Percentiles rank a stretch among this genome's conserved stretches.
Evolutionary conservation across 192 early-diverging fungal genomes (phyloP).

Genomic region (Coemansia sp.): DNA sequence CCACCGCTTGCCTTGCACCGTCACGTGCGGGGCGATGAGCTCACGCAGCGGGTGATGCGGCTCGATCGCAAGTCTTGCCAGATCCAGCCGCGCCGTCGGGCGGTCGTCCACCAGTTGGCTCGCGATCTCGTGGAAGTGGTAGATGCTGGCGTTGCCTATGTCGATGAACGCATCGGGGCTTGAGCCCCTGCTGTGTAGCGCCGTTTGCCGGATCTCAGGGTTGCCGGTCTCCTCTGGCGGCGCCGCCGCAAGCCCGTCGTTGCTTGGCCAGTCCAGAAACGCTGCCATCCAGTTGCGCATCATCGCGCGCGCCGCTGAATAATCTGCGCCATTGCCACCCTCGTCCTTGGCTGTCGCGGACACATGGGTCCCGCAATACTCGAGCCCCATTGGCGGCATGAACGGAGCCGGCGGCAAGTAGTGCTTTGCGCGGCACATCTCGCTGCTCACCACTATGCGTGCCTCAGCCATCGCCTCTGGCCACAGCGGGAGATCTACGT

Average conservation of each 20-base stretch:
- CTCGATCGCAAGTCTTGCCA: slow-evolving; percentile 12
- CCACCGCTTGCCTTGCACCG: slow-evolving; percentile 16
- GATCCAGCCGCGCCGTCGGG: slow-evolving; percentile 14
- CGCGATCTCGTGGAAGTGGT: slow-evolving; percentile 34
- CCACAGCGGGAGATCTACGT: slow-evolving; percentile 44
- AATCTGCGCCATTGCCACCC: not conserved
- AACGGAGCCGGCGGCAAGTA: slow-evolving; percentile 34
- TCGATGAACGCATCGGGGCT: slow-evolving; percentile 35
- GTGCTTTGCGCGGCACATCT: slow-evolving; percentile 35
- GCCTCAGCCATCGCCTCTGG: slow-evolving; percentile 33
- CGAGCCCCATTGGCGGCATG: slow-evolving; percentile 32
- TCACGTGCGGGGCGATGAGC: slow-evolving; percentile 23
- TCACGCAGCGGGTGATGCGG: slow-evolving; percentile 16
- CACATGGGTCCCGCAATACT: slow-evolving; percentile 45
- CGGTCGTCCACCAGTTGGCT: slow-evolving; percentile 6
- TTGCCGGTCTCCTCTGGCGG: not conserved
- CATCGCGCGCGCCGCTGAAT: slow-evolving; percentile 10
- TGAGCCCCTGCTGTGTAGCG: not conserved
- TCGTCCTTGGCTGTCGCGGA: slow-evolving; percentile 21
- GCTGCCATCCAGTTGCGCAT: slow-evolving; percentile 49
- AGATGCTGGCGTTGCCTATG: slow-evolving; percentile 33
- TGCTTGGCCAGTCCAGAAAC: slow-evolving; percentile 29
- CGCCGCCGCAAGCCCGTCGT: not conserved
- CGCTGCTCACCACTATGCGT: slow-evolving; percentile 39
- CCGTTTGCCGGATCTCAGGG: not conserved